A percentile compares a stretch with the other conserved stretches of the same genome.
Conservation (phyloP, 768 basidiomycete species). For the Lactarius sp. region DNA sequence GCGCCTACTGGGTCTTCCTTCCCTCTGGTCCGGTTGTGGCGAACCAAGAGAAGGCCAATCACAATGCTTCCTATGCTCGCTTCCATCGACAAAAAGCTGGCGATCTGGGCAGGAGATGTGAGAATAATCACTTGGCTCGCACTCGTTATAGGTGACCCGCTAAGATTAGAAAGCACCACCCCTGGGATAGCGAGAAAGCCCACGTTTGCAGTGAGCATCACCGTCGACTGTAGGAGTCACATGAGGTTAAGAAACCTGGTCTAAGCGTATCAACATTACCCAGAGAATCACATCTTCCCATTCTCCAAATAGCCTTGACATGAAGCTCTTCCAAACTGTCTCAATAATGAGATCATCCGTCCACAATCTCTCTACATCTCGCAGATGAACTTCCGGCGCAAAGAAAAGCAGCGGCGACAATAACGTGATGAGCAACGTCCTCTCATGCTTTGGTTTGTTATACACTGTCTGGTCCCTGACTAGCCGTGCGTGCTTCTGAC, state of each 20-base stretch:
- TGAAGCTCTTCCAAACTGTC: slow-evolving; percentile 5
- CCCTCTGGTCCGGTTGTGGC: slow-evolving; percentile 38
- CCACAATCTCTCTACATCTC: slow-evolving; percentile 11
- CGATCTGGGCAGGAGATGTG: too few species aligned
- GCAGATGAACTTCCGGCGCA: slow-evolving; percentile 14
- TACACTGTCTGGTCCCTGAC: slow-evolving; percentile 3
- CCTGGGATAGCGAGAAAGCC: too few species aligned
- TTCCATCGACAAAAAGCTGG: too few species aligned
- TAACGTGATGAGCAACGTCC: slow-evolving; percentile 12
- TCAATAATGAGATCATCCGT: slow-evolving; percentile 4
- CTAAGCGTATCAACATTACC: too few species aligned
- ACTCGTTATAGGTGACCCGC: background rate
- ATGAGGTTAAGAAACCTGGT: too few species aligned
- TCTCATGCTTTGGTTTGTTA: background rate
- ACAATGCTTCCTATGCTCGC: slow-evolving; percentile 24
- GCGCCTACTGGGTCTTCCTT: slow-evolving; percentile 28
- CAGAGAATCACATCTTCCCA: background rate
- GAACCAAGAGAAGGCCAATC: slow-evolving; percentile 41
- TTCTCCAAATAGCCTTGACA: slow-evolving; percentile 1
- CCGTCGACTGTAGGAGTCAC: too few species aligned
- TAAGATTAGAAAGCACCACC: background rate
- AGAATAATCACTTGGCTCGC: background rate
- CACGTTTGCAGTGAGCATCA: too few species aligned
- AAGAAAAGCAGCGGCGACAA: slow-evolving; percentile 14
- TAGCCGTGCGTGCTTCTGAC: background rate